Conservation (phyloP, 73 alveolate species). For the Paramecium caudatum region DNA sequence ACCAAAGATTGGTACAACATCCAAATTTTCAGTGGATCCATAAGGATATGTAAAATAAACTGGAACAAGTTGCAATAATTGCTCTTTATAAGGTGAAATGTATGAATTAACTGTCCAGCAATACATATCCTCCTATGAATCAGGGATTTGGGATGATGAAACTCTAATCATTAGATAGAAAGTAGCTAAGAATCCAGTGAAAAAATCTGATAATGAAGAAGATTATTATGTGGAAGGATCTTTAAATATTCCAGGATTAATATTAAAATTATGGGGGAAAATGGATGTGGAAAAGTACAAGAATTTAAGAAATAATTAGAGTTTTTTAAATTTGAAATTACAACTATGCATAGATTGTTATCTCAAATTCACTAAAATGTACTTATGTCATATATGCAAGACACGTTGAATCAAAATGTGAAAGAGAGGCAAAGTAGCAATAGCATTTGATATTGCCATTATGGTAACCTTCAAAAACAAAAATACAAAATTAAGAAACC, state of each 20-base stretch:
- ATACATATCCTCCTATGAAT: constrained; percentile 41
- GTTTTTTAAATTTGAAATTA: constrained; percentile 24
- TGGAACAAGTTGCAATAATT: constrained; percentile 58
- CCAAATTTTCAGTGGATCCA: constrained; percentile 50
- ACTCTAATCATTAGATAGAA: constrained; percentile 45
- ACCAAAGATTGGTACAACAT: not conserved
- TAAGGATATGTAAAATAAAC: constrained; percentile 35
- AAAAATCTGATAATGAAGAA: constrained; percentile 66
- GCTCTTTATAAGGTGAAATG: constrained; percentile 49
- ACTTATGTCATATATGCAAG: not conserved
- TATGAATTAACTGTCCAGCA: constrained; percentile 30
- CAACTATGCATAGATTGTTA: constrained; percentile 54
- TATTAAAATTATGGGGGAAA: constrained; percentile 62
- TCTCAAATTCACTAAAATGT: constrained; percentile 49
- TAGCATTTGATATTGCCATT: not conserved
- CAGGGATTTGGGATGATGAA: constrained; percentile 59
- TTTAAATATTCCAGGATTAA: constrained; percentile 37
- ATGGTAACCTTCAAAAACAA: constrained; percentile 23
- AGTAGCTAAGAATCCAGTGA: constrained; percentile 51
- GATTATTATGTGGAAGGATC: constrained; percentile 67
- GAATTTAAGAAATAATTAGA: constrained; percentile 29
- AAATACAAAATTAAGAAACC: constrained; percentile 4
- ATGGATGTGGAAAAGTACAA: constrained; percentile 55
- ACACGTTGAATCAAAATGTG: constrained; percentile 51
- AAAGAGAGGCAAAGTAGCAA: constrained; percentile 25